Conservation (phyloP, 1,284 basidiomycete species). For the Hypsizygus ulmarius region DNA sequence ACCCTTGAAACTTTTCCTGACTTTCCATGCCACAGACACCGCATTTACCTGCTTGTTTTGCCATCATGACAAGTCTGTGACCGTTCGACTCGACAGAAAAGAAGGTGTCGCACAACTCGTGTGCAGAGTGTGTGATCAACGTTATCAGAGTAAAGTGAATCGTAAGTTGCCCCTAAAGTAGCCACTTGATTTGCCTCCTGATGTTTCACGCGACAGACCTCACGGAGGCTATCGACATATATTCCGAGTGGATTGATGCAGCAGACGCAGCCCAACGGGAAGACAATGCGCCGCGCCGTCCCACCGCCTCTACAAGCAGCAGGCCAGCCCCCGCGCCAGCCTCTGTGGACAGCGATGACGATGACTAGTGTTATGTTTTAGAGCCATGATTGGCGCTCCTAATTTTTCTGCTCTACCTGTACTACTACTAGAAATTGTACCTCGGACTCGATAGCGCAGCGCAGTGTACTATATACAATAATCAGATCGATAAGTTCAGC, state of each 20-base stretch:
- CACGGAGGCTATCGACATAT: slow-evolving; percentile 87
- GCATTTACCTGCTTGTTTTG: slow-evolving; percentile 87
- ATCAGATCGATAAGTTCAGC: background rate
- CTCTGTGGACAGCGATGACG: slow-evolving; percentile 44
- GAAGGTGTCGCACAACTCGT: slow-evolving; percentile 75
- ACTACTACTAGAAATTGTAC: slow-evolving; percentile 15
- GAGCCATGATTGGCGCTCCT: slow-evolving; percentile 2
- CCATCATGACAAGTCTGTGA: slow-evolving; percentile 87
- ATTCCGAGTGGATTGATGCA: slow-evolving; percentile 91
- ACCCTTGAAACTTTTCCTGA: slow-evolving; percentile 9
- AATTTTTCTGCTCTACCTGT: slow-evolving; percentile 10
- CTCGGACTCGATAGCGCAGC: slow-evolving; percentile 10
- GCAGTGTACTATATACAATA: slow-evolving; percentile 12
- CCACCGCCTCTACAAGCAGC: slow-evolving; percentile 57
- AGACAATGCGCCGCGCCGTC: slow-evolving; percentile 46
- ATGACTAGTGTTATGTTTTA: slow-evolving; percentile 16
- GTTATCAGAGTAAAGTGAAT: slow-evolving; percentile 81
- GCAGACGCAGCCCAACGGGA: slow-evolving; percentile 80
- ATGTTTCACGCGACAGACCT: slow-evolving; percentile 49
- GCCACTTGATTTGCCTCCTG: slow-evolving; percentile 7
- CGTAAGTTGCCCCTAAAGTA: slow-evolving; percentile 50
- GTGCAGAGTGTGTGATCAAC: slow-evolving; percentile 79
- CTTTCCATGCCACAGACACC: slow-evolving; percentile 49
- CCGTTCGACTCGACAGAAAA: slow-evolving; percentile 81
- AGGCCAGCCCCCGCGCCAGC: slow-evolving; percentile 41